Evolutionary conservation across 768 basidiomycete species (phyloP), one percentile per base, ranked within the genome.

Genomic region (Postia placenta): DNA sequence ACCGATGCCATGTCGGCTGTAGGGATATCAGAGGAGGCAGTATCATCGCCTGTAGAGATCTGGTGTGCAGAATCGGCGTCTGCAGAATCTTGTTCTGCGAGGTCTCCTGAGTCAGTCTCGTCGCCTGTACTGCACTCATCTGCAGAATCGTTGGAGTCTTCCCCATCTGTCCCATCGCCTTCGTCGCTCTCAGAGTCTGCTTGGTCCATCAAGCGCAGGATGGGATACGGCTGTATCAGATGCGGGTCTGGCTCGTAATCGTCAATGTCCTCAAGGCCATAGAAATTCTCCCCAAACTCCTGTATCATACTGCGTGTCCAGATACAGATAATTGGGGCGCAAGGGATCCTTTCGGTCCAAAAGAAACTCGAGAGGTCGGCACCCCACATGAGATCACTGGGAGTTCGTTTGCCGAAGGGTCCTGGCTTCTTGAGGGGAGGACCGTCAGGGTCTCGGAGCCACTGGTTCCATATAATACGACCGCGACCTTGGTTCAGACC

Each of bases 301-400:
- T 60, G 50, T 43, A 70, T 58, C 66, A 68, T 68, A 52, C 65
- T 67, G 35, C 65, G 61, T 17, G 67, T 65, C 60, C 63, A 70
- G 43, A 61, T 52, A 26, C 64, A 61, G 17, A 66, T 42, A 15
- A 59, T 53, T 44, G 63, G 57, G 14, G 49, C 42, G 14, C 42
- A 28, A 2, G 56, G 53, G 30, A 51, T n/a, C 42, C 53, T 50
- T 5, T 46, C 36, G 27, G 53, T 52, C 50, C 46, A 48, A 24
- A 54, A 46, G 42, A 57, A 48, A 27, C 51, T 47, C 38, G 37
- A 35, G 40, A 50, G 17, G 12, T 24, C 6, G 38, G 54, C 52
- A 6, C 45, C 56, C 56, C 56, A 57, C 33, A 57, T 35, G 46
- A 52, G 39, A n/a, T 50, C 50, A 39, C 50, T 55, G 35, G 48